phyloP scores from a whole-genome alignment of 768 basidiomycete species.

The Macrolepiota fuliginosa region DNA sequence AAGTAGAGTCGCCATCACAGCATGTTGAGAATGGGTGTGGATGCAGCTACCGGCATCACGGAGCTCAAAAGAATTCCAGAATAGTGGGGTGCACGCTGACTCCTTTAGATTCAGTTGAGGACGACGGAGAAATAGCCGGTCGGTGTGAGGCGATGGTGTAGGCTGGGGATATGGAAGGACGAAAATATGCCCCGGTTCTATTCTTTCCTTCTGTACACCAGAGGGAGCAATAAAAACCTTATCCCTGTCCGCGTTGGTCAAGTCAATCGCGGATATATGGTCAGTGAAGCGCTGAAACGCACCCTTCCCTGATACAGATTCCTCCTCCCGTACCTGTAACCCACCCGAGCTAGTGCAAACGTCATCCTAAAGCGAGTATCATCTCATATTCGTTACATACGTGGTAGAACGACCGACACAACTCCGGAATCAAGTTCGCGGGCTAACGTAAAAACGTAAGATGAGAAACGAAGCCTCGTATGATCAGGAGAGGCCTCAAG shows the following conservation, averaged over 20 bases:
- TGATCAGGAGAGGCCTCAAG: background rate
- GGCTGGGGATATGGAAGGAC: slow-evolving; percentile 78
- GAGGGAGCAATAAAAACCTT: slow-evolving; percentile 87
- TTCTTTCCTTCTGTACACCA: slow-evolving; percentile 89
- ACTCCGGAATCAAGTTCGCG: slow-evolving; percentile 86
- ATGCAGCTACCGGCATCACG: slow-evolving; percentile 83
- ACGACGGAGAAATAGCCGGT: slow-evolving; percentile 76
- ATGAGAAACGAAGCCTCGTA: background rate
- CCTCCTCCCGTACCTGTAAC: slow-evolving; percentile 89
- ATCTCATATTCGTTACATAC: slow-evolving; percentile 19
- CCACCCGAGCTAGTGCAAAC: slow-evolving; percentile 65
- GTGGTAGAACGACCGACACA: slow-evolving; percentile 81
- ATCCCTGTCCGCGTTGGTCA: slow-evolving; percentile 38
- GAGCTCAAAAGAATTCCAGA: slow-evolving; percentile 88
- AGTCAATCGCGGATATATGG: background rate
- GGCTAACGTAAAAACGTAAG: slow-evolving; percentile 48
- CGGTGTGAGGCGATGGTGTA: slow-evolving; percentile 56
- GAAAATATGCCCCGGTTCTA: slow-evolving; percentile 80
- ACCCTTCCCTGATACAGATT: slow-evolving; percentile 73
- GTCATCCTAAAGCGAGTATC: background rate
- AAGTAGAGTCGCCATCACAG: slow-evolving; percentile 83
- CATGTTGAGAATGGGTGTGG: slow-evolving; percentile 89
- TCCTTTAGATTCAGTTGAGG: slow-evolving; percentile 74
- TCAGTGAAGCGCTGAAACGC: slow-evolving; percentile 18
- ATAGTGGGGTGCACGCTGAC: slow-evolving; percentile 85